These are phyloP conservation scores for Wickerhamomyces sp. DNA, from an alignment of 1,139 yeast genomes.

Conservation along the genomic window DNA sequence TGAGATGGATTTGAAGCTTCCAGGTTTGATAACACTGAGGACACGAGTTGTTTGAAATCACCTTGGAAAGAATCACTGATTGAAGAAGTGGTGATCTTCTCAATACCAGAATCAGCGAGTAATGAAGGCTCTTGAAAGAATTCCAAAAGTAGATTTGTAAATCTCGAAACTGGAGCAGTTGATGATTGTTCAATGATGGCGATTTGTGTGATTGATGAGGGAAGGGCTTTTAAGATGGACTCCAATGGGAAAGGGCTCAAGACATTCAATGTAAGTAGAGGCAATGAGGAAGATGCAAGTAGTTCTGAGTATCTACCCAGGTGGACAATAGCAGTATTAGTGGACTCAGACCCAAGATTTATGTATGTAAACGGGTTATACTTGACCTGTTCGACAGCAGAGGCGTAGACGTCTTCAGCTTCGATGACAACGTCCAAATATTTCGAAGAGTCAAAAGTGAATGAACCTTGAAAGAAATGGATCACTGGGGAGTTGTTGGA, in stretches of 20 bases:
- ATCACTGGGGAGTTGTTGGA: conserved; percentile 51
- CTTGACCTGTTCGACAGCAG: conserved; percentile 10
- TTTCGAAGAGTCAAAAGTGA: conserved; percentile 8
- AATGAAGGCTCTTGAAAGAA: conserved; percentile 55
- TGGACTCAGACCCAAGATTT: conserved; percentile 32
- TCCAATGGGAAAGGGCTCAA: conserved; percentile 67
- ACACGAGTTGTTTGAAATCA: conserved; percentile 38
- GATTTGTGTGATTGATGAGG: conserved; percentile 50
- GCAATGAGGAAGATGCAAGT: conserved; percentile 19
- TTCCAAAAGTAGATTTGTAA: conserved; percentile 71
- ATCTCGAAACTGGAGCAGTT: conserved; percentile 41
- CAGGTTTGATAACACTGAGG: conserved; percentile 49
- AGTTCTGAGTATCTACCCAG: conserved; percentile 7
- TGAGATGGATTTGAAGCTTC: conserved; percentile 53
- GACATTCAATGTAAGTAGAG: conserved; percentile 51
- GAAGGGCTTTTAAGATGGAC: conserved; percentile 46
- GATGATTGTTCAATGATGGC: conserved; percentile 60
- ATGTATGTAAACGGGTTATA: conserved; percentile 25
- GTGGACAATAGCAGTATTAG: conserved; percentile 34
- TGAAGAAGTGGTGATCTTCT: conserved; percentile 43
- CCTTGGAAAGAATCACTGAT: conserved; percentile 53
- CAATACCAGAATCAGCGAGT: conserved; percentile 43
- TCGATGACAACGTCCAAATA: conserved; percentile 3
- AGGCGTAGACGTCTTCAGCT: conserved; percentile 11
- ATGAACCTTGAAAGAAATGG: conserved; percentile 51